Base-by-base conservation (phyloP, 306 rosid genomes). In the Vigna trinervia region DNA sequence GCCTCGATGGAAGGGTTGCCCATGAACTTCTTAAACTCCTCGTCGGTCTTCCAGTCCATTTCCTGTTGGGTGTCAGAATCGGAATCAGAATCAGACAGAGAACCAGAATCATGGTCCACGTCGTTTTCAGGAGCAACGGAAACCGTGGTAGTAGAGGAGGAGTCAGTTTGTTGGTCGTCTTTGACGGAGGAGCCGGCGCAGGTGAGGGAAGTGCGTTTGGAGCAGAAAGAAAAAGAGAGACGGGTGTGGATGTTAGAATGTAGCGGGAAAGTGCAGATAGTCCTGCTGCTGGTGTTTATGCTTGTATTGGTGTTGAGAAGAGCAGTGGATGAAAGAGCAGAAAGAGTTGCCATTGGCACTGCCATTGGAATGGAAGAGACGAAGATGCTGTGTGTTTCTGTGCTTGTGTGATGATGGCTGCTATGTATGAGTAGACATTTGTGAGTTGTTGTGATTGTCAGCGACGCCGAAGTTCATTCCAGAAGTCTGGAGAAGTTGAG, bases 1-100 rank as follows among this genome's bases (percentile, higher is more conserved):
- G 97, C 97, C 86, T 94, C 96, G 19, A 94, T 86, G 0, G 98
- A 92, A 53, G 94, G 98, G 59, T 85, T 92, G 1, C 96, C 94
- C 93, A 90, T 90, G 75, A 93, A 90, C 62, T 85, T 89, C 91
- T 92, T 94, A 58, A 94, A 94, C 75, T 91, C 97, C 72, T 85
- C 90, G 62, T 93, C 98, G 1, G 78, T 86, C 78, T 90, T 92
- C 97, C 97, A 92, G 73, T 92, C 97, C 76, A 52, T 63, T 57
- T 92, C 96, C 34, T 89, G 97, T 65, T 83, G 92, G 47, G 30
- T 15, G 1, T 70, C 75, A 8, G 75, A 70, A 50, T 51, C 75
- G 2, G 59, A 2, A 6, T 53, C 60, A 14, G 32, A 57, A 39
- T 69, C 74, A n/a, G 74, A 50, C 15, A 32, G 61, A 4, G 60